Evolutionary conservation across 1,139 yeast species (phyloP).

Genomic region (Spathaspora sp.): DNA sequence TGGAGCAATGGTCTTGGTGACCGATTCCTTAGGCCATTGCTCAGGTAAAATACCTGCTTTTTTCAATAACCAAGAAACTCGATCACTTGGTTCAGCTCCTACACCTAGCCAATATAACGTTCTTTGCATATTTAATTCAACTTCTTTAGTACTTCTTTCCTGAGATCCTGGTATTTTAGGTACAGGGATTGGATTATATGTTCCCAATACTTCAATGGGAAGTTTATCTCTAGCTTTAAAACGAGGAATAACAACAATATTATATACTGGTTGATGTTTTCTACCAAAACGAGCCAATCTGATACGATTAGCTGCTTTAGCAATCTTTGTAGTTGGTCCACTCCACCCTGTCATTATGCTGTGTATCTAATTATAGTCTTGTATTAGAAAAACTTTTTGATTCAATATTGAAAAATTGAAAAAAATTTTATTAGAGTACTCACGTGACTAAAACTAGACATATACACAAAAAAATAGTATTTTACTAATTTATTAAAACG

Average conservation of each 20-base stretch:
- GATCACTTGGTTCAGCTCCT: slow-evolving; percentile 94
- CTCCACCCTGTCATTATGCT: slow-evolving; percentile 2
- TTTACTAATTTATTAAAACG: no score
- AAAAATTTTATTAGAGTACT: background rate
- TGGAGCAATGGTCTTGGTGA: slow-evolving; percentile 34
- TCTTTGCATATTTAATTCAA: slow-evolving; percentile 80
- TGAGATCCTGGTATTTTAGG: slow-evolving; percentile 49
- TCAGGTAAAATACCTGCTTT: slow-evolving; percentile 77
- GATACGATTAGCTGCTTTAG: slow-evolving; percentile 37
- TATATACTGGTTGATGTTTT: slow-evolving; percentile 81
- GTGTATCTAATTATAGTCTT: no score
- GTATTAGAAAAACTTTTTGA: no score
- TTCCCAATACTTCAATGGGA: slow-evolving; percentile 95
- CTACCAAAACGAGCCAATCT: slow-evolving; percentile 94
- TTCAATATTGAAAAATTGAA: background rate
- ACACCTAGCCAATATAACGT: slow-evolving; percentile 98
- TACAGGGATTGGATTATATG: slow-evolving; percentile 82
- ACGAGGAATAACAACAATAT: slow-evolving; percentile 84
- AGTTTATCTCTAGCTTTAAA: slow-evolving; percentile 73
- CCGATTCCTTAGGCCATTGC: slow-evolving; percentile 60
- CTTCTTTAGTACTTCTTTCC: slow-evolving; percentile 53
- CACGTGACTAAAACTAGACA: background rate
- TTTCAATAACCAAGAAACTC: slow-evolving; percentile 74
- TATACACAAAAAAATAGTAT: no score
- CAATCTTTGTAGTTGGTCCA: slow-evolving; percentile 5